Evolutionary conservation across 768 basidiomycete genomes (phyloP), one percentile per base, ranked within the genome.

Genomic region (Lactarius tabidus): DNA sequence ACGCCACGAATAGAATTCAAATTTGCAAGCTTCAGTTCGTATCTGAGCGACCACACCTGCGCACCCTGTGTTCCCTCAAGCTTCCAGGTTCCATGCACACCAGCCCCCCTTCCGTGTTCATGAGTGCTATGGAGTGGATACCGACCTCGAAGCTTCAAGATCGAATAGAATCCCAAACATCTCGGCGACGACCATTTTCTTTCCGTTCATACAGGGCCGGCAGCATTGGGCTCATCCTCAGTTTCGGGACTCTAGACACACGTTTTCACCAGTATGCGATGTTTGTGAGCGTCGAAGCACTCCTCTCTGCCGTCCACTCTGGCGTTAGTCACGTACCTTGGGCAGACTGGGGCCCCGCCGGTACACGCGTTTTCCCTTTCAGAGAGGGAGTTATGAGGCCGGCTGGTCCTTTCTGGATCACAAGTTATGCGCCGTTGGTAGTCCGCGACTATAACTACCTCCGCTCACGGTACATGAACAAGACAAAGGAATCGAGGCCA

Each of bases 401-500:
- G 20, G 60, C 60, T 51, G 64, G 64, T 14, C 51, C 64, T 15
- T 57, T 61, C 23, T 65, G 59, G 64, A 61, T 61, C 38, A 51
- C 39, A 35, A 43, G 29, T 18, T 29, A 28, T 28, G 55, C 59
- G 12, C 64, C 64, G 20, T 8, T 65, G 41, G 54, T 56, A 29
- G 29, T 65, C 31, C 59, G 64, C 36, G 64, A 65, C n/a, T 61
- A 65, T 41, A 59, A 61, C 0, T 7, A 4, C 4, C 55, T 61
- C 17, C 64, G 64, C 3, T 26, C 60, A 18, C 60, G 38, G 23
- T 51, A 35, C 6, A n/a, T 41, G 3, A 51, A 51, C 26, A 51
- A 2, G 48, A 26, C 23, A 48, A 48, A 26, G 9, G 7, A 4
- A 20, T 26, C 15, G 3, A 23, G 4, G 18, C n/a, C 20, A 12